Evolutionary conservation across 2,329 filamentous ascomycete genomes (phyloP).

Genomic region (Grosmannia clavigera): DNA sequence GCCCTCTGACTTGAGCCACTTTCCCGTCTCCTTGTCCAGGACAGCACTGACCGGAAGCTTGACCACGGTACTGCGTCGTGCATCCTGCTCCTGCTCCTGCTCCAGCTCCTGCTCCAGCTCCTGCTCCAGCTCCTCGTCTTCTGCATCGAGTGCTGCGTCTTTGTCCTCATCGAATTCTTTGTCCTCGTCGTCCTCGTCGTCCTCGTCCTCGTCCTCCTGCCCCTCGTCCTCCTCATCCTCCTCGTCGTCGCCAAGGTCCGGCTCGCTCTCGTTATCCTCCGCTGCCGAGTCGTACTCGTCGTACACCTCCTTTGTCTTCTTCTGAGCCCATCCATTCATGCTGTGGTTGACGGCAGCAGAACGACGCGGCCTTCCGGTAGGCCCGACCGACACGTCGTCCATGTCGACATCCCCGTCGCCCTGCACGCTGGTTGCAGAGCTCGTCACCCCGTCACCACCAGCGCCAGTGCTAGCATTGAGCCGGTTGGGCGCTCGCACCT

Average conservation of each 20-base stretch:
- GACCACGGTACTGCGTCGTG: slow-evolving; percentile 55
- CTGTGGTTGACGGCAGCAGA: slow-evolving; percentile 36
- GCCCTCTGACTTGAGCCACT: slow-evolving; percentile 15
- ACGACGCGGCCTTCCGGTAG: slow-evolving; percentile 36
- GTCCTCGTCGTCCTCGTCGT: slow-evolving; percentile 42
- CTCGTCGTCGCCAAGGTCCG: slow-evolving; percentile 64
- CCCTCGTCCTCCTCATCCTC: slow-evolving; percentile 57
- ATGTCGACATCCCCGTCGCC: slow-evolving; percentile 21
- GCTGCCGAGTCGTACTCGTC: slow-evolving; percentile 43
- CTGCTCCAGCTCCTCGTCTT: slow-evolving; percentile 43
- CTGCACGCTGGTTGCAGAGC: slow-evolving; percentile 32
- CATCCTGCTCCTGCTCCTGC: slow-evolving; percentile 15
- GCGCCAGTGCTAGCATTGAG: slow-evolving; percentile 33
- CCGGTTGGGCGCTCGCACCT: slow-evolving; percentile 58
- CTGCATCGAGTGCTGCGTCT: slow-evolving; percentile 48
- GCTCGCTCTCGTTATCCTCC: slow-evolving; percentile 59
- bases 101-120: slow-evolving; percentile 38
- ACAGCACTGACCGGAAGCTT: slow-evolving; percentile 48
- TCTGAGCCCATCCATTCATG: slow-evolving; percentile 34
- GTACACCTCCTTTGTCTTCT: slow-evolving; percentile 22
- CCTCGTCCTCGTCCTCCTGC: slow-evolving; percentile 51
- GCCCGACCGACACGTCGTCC: slow-evolving; percentile 25
- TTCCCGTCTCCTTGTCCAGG: slow-evolving; percentile 22
- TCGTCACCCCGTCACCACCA: slow-evolving; percentile 28
- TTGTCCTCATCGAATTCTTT: slow-evolving; percentile 41